Base-by-base conservation (phyloP, 176 grass and related monocot genomes). In the Carex littledalei region DNA sequence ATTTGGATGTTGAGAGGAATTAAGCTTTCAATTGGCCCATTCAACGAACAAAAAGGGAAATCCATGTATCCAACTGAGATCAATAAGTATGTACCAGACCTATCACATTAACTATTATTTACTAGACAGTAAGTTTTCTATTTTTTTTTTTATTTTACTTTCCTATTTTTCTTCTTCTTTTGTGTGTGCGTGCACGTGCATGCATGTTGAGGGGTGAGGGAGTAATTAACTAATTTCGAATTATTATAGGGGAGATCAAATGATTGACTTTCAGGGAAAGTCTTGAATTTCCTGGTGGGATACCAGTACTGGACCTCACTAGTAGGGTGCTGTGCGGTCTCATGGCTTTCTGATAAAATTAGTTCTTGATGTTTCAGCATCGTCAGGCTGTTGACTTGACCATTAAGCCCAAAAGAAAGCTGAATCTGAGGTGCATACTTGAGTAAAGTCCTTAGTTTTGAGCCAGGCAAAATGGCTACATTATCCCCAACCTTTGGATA, bases 181-280 rank as follows among this genome's bases (percentile, higher is more conserved):
- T 67, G 6, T 29, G 61, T 26, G 20, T 10, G 45, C 2, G 45
- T 2, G 8, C 2, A 8, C 11, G 2, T 0, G 61, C 24, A 26
- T 26, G 24, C 24, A 26, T 26, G 2, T n/a, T n/a, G 21, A 1
- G 9, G 10, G 61, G 84, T 98, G 67, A 98, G 61, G n/a, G n/a
- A 24, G 0, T 63, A 22, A 3, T 63, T 65, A 65, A 32, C 63
- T 65, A 65, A 65, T 65, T 31, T 65, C 12, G 2, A 65, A 31
- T 65, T 31, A 8, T 31, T 26, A 63, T 94, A 88, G 94, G 95
- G 95, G 91, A 98, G 95, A 0, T 56, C 54, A 17, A 56, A 56
- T 0, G 16, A 3, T 10, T 63, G 63, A 67, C 11, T 67, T 67
- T 67, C 20, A 15, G 63, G 1, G 3, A 3, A 67, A 34, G 22